These are phyloP conservation scores for Xylaria sp. DNA, from an alignment of 2,329 filamentous ascomycete genomes.

Conservation along the genomic window DNA sequence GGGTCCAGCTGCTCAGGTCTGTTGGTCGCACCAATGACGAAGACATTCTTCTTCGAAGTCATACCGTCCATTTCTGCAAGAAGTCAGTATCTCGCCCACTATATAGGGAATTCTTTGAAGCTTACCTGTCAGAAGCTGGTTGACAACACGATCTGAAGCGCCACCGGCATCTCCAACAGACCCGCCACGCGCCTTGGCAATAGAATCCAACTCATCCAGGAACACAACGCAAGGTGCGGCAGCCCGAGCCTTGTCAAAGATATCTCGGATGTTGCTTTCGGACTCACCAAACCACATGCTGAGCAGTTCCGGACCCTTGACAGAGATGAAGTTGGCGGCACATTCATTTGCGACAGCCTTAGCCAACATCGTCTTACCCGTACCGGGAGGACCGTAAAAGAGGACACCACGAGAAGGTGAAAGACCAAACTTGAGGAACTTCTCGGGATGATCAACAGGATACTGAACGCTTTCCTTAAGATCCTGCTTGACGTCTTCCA, in stretches of 20 bases:
- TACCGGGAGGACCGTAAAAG: conserved; percentile 99
- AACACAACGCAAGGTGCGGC: conserved; percentile 98
- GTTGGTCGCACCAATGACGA: conserved; percentile 99
- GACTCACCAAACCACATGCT: conserved; percentile 99
- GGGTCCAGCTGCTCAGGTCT: conserved; percentile 98
- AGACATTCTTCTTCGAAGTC: conserved; percentile 99
- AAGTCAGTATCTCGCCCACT: conserved; percentile 54
- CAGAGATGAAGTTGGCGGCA: conserved; percentile 98
- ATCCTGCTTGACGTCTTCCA: conserved; percentile 98
- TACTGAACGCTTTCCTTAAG: conserved; percentile 99
- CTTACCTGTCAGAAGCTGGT: conserved; percentile 96
- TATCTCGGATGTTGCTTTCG: conserved; percentile 99
- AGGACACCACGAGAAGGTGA: conserved; percentile 97
- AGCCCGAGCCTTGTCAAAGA: conserved; percentile 99
- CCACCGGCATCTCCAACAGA: conserved; percentile 95
- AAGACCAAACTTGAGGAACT: conserved; percentile 99
- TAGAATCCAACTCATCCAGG: conserved; percentile 98
- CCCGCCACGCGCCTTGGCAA: conserved; percentile 98
- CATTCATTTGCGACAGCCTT: conserved; percentile 99
- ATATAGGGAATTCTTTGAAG: conserved; percentile 39
- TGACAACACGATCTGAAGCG: conserved; percentile 99
- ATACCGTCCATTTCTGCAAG: conserved; percentile 94
- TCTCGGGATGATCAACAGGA: conserved; percentile 98
- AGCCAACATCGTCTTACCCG: conserved; percentile 99
- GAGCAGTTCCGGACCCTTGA: conserved; percentile 97